These are phyloP conservation scores for Herpetospermum pedunculosum DNA, from an alignment of 306 rosid genomes.

Conservation along the genomic window DNA sequence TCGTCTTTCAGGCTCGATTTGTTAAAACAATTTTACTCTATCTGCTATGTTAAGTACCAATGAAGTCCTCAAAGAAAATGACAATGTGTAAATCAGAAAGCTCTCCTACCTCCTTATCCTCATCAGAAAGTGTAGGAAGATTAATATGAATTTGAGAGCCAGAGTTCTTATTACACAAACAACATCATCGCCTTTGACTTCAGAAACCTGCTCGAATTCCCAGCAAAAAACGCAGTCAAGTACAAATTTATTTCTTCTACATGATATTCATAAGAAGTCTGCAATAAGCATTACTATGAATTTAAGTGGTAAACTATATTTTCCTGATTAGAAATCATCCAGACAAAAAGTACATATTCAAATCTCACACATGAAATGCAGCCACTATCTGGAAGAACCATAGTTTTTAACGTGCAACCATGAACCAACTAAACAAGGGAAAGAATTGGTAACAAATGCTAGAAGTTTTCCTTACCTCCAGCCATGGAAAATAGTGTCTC, in stretches of 20 bases:
- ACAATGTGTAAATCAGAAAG: neutral
- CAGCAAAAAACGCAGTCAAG: constrained; percentile 16
- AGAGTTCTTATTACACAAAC: constrained; percentile 74
- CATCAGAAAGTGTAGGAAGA: constrained; percentile 81
- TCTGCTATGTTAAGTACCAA: constrained; percentile 7
- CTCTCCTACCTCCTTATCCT: constrained; percentile 61
- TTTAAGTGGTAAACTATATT: constrained; percentile 5
- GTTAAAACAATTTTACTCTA: no score
- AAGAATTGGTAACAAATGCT: neutral
- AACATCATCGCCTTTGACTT: constrained; percentile 67
- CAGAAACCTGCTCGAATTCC: constrained; percentile 55
- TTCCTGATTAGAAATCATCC: neutral
- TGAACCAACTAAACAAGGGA: no score
- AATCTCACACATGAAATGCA: neutral
- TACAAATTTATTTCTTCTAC: neutral
- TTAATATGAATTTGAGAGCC: constrained; percentile 80
- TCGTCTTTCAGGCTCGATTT: no score
- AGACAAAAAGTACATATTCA: neutral
- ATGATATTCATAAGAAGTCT: neutral
- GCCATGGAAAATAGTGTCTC: constrained; percentile 96
- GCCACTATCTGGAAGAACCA: neutral
- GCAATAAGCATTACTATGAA: neutral
- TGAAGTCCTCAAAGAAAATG: neutral
- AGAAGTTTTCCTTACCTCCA: constrained; percentile 50
- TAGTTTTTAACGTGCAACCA: no score